Evolutionary conservation across 192 early-diverging fungal genomes (phyloP).

Genomic region (Phycomyces blakesleeanus): DNA sequence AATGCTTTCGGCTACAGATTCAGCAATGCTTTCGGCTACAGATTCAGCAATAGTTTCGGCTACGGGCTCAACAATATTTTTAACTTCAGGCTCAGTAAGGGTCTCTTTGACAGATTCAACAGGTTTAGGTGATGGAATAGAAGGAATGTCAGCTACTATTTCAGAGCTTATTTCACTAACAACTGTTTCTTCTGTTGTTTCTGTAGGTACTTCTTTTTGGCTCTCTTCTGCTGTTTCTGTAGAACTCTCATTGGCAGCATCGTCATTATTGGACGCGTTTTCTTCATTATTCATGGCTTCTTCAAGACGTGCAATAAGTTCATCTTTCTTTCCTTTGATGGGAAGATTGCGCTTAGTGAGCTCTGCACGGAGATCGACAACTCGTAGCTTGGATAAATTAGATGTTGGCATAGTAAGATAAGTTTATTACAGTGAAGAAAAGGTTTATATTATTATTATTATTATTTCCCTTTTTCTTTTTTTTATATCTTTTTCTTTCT

Average conservation of each 20-base stretch:
- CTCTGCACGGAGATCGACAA: slow-evolving; percentile 41
- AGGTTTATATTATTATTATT: not conserved
- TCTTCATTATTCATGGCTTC: slow-evolving; percentile 42
- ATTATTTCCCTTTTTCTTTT: not conserved
- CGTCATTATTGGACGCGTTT: not conserved
- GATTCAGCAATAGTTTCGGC: slow-evolving; percentile 1
- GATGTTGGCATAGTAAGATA: slow-evolving; percentile 8
- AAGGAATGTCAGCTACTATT: not conserved
- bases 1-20: not conserved
- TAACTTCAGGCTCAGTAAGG: not conserved
- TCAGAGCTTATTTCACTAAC: not conserved
- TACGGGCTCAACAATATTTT: not conserved
- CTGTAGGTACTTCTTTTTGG: not conserved
- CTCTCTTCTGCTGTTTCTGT: not conserved
- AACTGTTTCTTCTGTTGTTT: not conserved
- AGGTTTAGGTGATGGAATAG: not conserved
- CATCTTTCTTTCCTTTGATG: slow-evolving; percentile 63
- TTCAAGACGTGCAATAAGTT: slow-evolving; percentile 56
- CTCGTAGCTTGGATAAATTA: slow-evolving; percentile 21
- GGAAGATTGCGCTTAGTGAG: slow-evolving; percentile 49
- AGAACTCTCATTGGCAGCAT: no score
- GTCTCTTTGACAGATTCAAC: no score
- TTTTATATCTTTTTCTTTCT: no score
- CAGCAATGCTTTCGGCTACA: not conserved
- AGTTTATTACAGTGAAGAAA: not conserved